A percentile compares a stretch with the other conserved stretches of the same genome.
phyloP scores from a whole-genome alignment of 2,329 filamentous ascomycete species.

The Passalora sequoiae region DNA sequence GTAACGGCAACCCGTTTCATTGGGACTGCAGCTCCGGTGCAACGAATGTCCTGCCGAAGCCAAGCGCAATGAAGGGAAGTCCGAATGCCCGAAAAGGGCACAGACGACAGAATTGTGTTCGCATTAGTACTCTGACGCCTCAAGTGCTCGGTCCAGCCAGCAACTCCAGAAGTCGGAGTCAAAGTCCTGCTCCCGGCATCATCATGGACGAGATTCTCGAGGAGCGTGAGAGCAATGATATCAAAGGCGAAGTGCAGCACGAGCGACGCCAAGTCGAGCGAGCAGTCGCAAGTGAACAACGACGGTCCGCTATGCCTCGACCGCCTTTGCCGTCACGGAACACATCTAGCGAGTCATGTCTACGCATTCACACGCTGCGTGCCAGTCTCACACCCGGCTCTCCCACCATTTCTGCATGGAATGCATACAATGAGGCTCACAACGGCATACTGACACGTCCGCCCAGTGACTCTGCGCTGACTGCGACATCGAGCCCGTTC shows the following conservation, averaged over 20 bases:
- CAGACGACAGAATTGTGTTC: slow-evolving; percentile 42
- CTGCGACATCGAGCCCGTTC: slow-evolving; percentile 5
- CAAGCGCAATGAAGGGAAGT: slow-evolving; percentile 43
- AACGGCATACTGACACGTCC: slow-evolving; percentile 1
- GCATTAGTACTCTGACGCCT: slow-evolving; percentile 41
- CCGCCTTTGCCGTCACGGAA: slow-evolving; percentile 23
- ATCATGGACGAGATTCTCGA: slow-evolving; percentile 38
- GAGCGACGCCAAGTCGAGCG: slow-evolving; percentile 5
- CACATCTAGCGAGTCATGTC: slow-evolving; percentile 33
- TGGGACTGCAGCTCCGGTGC: slow-evolving; percentile 37
- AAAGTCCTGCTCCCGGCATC: slow-evolving; percentile 31
- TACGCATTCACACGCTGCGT: slow-evolving; percentile 33
- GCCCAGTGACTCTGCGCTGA: slow-evolving; percentile 14
- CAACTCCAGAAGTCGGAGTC: slow-evolving; percentile 26
- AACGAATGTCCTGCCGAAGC: slow-evolving; percentile 32
- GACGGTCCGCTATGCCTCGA: slow-evolving; percentile 1
- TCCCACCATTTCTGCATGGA: slow-evolving; percentile 35
- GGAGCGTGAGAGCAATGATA: slow-evolving; percentile 29
- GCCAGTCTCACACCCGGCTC: slow-evolving; percentile 40
- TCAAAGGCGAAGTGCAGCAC: slow-evolving; percentile 8
- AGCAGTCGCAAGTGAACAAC: slow-evolving; percentile 4
- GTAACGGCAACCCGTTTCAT: slow-evolving; percentile 44
- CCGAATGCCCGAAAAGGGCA: slow-evolving; percentile 43
- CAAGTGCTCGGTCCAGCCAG: slow-evolving; percentile 39
- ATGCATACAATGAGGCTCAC: slow-evolving; percentile 24